phyloP scores from a whole-genome alignment of 2,329 filamentous ascomycete genomes.

The Thelonectria blattea region DNA sequence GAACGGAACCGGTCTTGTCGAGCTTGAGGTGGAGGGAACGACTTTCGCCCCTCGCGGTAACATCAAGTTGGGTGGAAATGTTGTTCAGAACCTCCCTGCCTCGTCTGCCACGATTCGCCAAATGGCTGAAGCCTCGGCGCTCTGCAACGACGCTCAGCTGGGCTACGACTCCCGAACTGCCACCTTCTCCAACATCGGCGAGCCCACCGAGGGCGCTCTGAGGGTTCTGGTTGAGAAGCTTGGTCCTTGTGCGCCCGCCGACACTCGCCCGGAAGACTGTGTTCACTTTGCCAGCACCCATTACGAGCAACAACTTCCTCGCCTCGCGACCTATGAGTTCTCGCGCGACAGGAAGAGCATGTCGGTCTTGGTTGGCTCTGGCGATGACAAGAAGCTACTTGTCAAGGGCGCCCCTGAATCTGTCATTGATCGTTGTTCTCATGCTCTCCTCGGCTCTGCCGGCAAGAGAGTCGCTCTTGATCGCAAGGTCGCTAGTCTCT shows the following conservation, averaged over 20 bases:
- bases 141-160: conserved; percentile 90
- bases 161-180: conserved; percentile 79
- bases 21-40: conserved; percentile 89
- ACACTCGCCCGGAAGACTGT: conserved; percentile 63
- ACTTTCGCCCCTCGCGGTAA: conserved; percentile 86
- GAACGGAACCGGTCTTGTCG: conserved; percentile 75
- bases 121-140: conserved; percentile 72
- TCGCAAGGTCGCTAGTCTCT: conserved; percentile 69
- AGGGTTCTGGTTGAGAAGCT: conserved; percentile 93
- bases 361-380: conserved; percentile 86
- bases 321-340: conserved; percentile 92
- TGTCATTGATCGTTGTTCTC: conserved; percentile 88
- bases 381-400: conserved; percentile 76
- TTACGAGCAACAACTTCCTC: conserved; percentile 78
- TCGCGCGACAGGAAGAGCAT: conserved; percentile 98
- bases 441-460: conserved; percentile 76
- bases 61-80: conserved; percentile 72
- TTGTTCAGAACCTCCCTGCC: conserved; percentile 70
- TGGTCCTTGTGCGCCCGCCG: conserved; percentile 73
- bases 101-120: conserved; percentile 80
- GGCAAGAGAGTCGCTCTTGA: conserved; percentile 79
- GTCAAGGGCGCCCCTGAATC: conserved; percentile 98
- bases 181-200: conserved; percentile 82
- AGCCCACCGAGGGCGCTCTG: conserved; percentile 93
- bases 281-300: conserved; percentile 83